Evolutionary conservation across 345 rosid genomes (phyloP).

Genomic region (Laguncularia racemosa): DNA sequence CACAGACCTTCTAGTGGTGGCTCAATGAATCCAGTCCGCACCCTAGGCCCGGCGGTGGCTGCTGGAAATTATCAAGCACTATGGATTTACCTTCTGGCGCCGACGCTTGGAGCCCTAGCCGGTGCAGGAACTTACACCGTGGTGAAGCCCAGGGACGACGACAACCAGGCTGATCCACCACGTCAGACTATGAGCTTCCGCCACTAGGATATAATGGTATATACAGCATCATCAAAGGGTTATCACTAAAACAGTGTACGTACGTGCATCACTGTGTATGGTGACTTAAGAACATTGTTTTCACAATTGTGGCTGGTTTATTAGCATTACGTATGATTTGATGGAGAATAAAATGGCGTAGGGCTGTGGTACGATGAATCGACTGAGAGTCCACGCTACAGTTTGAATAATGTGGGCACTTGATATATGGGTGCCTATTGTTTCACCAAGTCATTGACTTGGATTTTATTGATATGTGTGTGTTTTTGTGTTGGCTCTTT

Average conservation of each 20-base stretch:
- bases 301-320: no score
- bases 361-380: constrained; percentile 12
- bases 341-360: constrained; percentile 23
- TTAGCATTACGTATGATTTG: constrained; percentile 10
- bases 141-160: constrained; percentile 69
- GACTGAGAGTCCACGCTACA: constrained; percentile 19
- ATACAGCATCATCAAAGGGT: no score
- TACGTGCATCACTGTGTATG: background rate
- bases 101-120: constrained; percentile 73
- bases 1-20: constrained; percentile 81
- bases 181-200: constrained; percentile 81
- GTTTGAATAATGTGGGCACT: constrained; percentile 11
- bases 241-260: no score
- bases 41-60: constrained; percentile 91
- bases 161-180: constrained; percentile 52
- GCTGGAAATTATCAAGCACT: constrained; percentile 69
- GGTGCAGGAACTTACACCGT: constrained; percentile 73
- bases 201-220: constrained; percentile 15
- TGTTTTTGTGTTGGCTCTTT: background rate
- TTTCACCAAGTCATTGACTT: constrained; percentile 7
- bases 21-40: constrained; percentile 78
- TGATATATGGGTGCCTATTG: background rate
- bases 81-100: constrained; percentile 88
- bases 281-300: constrained; percentile 13
- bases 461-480: background rate